Conservation (phyloP, 2,329 filamentous ascomycete genomes). For the Penicillium brevicompactum region DNA sequence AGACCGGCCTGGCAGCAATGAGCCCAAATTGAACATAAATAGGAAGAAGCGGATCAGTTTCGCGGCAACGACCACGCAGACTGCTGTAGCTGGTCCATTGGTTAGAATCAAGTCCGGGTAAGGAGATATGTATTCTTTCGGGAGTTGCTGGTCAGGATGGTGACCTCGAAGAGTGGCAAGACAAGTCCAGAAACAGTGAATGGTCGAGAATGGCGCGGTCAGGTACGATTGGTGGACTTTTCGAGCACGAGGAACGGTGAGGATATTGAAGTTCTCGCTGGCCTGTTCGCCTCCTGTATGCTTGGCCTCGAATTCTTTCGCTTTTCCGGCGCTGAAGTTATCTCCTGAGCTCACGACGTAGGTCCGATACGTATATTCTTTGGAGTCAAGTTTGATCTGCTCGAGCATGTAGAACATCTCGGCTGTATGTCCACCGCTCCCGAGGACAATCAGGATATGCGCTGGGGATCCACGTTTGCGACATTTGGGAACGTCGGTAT, state of each 20-base stretch:
- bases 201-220: slow-evolving; percentile 69
- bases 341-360: slow-evolving; percentile 83
- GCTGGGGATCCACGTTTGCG: slow-evolving; percentile 40
- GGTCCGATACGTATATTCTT: slow-evolving; percentile 66
- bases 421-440: slow-evolving; percentile 90
- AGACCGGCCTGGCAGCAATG: slow-evolving; percentile 10
- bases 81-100: slow-evolving; percentile 86
- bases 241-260: slow-evolving; percentile 73
- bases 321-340: slow-evolving; percentile 65
- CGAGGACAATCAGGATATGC: slow-evolving; percentile 79
- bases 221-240: slow-evolving; percentile 78
- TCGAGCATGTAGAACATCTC: slow-evolving; percentile 89
- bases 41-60: slow-evolving; percentile 58
- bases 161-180: slow-evolving; percentile 55
- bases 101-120: slow-evolving; percentile 78
- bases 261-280: slow-evolving; percentile 56
- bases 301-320: slow-evolving; percentile 63
- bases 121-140: slow-evolving; percentile 27
- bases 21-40: slow-evolving; percentile 15
- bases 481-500: slow-evolving; percentile 30
- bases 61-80: slow-evolving; percentile 68
- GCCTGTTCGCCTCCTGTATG: slow-evolving; percentile 16
- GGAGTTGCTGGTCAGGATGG: slow-evolving; percentile 36
- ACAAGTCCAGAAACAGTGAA: slow-evolving; percentile 67
- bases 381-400: slow-evolving; percentile 52